A percentile compares a stretch with the other conserved stretches of the same genome.
Evolutionary conservation across 768 basidiomycete species (phyloP).

Genomic region (Trametes coccinea): DNA sequence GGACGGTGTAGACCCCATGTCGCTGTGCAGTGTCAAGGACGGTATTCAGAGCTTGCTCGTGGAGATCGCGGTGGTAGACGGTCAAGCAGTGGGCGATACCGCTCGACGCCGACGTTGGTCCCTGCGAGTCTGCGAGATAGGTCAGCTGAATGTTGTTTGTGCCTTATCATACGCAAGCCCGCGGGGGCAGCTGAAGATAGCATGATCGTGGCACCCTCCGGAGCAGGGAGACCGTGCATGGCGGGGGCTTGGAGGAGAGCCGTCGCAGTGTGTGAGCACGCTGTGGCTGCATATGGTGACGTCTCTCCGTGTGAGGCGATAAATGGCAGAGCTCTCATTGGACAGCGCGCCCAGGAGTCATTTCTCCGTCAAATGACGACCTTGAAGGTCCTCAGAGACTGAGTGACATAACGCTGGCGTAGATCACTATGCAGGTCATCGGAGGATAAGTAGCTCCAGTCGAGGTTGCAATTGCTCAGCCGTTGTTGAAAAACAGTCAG

Average conservation of each 20-base stretch:
- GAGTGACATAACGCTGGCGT: neutral
- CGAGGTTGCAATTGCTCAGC: neutral
- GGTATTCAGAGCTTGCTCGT: neutral
- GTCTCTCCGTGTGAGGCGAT: neutral
- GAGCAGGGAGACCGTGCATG: neutral
- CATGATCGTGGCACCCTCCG: neutral
- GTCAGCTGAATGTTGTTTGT: neutral
- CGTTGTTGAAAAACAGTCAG: too few relatives aligned
- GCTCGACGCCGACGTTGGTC: neutral
- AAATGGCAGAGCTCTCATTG: neutral
- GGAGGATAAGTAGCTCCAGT: neutral
- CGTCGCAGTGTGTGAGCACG: neutral
- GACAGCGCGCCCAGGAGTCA: neutral
- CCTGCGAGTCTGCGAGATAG: neutral
- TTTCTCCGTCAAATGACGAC: constrained; percentile 1
- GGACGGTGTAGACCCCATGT: constrained; percentile 41
- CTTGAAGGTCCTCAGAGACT: neutral
- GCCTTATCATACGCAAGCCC: neutral
- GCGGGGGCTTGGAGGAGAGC: too few relatives aligned
- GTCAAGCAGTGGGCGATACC: neutral
- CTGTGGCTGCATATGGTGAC: neutral
- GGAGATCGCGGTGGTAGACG: neutral
- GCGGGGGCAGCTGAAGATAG: neutral
- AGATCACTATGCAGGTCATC: too few relatives aligned
- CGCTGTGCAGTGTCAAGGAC: neutral